phyloP scores from a whole-genome alignment of 495 filamentous ascomycete genomes.

The Penicillium arizonense region DNA sequence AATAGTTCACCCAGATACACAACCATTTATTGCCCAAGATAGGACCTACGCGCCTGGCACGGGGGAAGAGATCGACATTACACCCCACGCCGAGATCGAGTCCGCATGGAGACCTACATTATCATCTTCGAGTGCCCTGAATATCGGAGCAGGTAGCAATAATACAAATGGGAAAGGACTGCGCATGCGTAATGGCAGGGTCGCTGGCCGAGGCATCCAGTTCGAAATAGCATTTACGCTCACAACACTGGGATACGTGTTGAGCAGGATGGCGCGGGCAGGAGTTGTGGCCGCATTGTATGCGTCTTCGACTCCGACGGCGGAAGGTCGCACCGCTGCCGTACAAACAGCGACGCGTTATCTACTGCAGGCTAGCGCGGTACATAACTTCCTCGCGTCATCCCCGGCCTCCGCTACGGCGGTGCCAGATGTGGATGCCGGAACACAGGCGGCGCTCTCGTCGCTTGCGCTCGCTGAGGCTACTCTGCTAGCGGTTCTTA shows the following conservation, averaged over 20 bases:
- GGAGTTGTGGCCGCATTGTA: slow-evolving; percentile 53
- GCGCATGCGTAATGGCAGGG: slow-evolving; percentile 40
- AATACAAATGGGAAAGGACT: background rate
- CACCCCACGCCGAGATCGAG: slow-evolving; percentile 53
- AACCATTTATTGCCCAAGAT: background rate
- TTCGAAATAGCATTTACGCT: slow-evolving; percentile 80
- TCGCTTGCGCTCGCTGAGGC: slow-evolving; percentile 81
- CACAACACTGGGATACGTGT: slow-evolving; percentile 69
- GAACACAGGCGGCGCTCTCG: slow-evolving; percentile 67
- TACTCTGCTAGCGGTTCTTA: slow-evolving; percentile 82
- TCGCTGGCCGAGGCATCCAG: slow-evolving; percentile 71
- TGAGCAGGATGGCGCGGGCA: slow-evolving; percentile 66
- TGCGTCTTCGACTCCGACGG: slow-evolving; percentile 56
- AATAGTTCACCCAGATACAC: slow-evolving; percentile 16
- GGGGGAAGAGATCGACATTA: slow-evolving; percentile 56
- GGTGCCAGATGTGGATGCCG: slow-evolving; percentile 59
- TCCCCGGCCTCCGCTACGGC: slow-evolving; percentile 25
- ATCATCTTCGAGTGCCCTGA: slow-evolving; percentile 39
- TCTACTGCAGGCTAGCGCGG: slow-evolving; percentile 75
- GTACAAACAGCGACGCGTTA: slow-evolving; percentile 73
- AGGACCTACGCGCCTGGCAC: background rate
- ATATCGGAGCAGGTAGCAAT: background rate
- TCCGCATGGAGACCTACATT: slow-evolving; percentile 86
- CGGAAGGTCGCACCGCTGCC: slow-evolving; percentile 64
- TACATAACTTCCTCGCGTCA: slow-evolving; percentile 65